A percentile compares a stretch with the other conserved stretches of the same genome.
Conservation (phyloP, 2,329 filamentous ascomycete genomes). For the Botrytis tulipae region DNA sequence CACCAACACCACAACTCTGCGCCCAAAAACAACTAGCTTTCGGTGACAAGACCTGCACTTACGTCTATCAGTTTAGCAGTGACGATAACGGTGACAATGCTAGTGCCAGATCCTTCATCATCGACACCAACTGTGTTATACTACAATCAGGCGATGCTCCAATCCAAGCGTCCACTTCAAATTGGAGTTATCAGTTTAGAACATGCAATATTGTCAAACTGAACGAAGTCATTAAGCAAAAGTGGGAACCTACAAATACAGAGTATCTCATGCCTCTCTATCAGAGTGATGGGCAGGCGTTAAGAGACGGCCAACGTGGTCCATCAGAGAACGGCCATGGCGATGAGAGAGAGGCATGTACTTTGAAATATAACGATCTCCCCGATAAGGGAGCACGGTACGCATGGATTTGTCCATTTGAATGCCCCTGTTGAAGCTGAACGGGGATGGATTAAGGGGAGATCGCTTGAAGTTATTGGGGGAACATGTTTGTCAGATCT, state of each 20-base stretch:
- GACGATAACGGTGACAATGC: neutral
- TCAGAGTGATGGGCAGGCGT: neutral
- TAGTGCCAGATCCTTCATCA: neutral
- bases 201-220: neutral
- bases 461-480: neutral
- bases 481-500: neutral
- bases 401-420: conserved; percentile 8
- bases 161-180: neutral
- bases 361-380: neutral
- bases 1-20: conserved; percentile 1
- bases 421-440: neutral
- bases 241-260: neutral
- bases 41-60: neutral
- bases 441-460: neutral
- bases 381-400: neutral
- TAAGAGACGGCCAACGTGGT: neutral
- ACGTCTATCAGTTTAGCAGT: neutral
- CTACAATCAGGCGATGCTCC: neutral
- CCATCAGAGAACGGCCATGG: neutral
- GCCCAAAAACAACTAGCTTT: neutral
- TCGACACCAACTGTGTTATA: neutral
- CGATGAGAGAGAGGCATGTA: neutral
- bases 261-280: conserved; percentile 11
- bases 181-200: neutral
- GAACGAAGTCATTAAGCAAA: neutral